Base-by-base conservation (phyloP, 2,329 filamentous ascomycete genomes). In the Pyricularia grisea region DNA sequence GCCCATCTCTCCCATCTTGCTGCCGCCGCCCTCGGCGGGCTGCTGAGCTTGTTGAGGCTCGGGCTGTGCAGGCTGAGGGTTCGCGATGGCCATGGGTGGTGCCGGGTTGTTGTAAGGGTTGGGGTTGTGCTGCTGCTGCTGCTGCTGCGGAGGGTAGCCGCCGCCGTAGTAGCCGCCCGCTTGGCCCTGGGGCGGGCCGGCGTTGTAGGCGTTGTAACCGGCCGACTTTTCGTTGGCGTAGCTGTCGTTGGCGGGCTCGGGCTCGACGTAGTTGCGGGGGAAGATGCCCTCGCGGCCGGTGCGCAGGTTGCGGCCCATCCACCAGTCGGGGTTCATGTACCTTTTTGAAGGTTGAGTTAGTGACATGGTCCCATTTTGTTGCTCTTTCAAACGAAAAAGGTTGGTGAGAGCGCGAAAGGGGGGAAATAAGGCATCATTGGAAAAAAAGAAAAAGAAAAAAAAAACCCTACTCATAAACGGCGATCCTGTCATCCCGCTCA, bases 241-340 rank as follows among this genome's bases (percentile, higher is more conserved):
- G 64, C 78, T 68, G 78, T 28, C 25, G 55, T 63, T 23, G 71
- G 74, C 66, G 77, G 80, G 70, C 78, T 90, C 88, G 73, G 90
- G 84, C 74, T 94, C 89, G 67, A 91, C 94, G 77, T 98, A 98
- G 78, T 87, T 93, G 74, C 90, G 88, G n/a, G 94, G 94, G 85
- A 98, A 98, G 78, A 98, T 97, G 74, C 94, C 94, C 81, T 97
- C 92, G 73, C 87, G 82, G 69, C 90, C 90, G 10, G 93, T 97
- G 68, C 93, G 88, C 75, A 90, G 83, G 80, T 97, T 97, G 74
- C 87, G 88, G 73, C 94, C 94, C 84, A 93, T 90, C 93, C 93
- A 97, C 94, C 94, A 98, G 80, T 98, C 94, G 71, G 90, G 88
- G 80, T 98, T 98, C 90, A 97, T 95, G 82, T 97, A 94, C 58